Evolutionary conservation across 2,329 filamentous ascomycete genomes (phyloP), one percentile per base, ranked within the genome.

Genomic region (Anisogramma anomala): DNA sequence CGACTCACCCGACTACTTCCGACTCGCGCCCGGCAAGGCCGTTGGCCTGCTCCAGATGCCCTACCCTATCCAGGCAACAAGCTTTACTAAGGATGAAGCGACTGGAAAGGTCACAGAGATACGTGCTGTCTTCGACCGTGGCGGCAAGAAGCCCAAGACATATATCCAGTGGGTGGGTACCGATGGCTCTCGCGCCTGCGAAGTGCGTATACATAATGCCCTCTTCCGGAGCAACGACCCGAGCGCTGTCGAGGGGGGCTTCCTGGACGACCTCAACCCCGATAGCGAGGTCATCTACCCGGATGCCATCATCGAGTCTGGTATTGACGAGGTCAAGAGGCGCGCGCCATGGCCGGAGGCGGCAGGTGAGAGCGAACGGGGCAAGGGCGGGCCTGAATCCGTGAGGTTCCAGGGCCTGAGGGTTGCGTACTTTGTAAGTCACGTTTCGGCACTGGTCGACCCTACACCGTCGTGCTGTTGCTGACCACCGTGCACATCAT

Each of bases 391-490:
- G 1, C 74, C 76, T 18, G 84, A 85, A 62, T 82, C 72, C 41
- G 81, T 95, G 6, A 72, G 89, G 35, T 96, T 96, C 71, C 89
- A 96, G 68, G 89, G 79, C 2, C 79, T 94, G 71, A 74, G 89
- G 19, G 83, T 89, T 33, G 89, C 82, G 8, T 94, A 93, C 58
- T 91, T 91, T 64, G 70, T 73, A 46, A 68, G 69, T 65, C 6
- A 6, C 31, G n/a, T n/a, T n/a, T n/a, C n/a, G n/a, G n/a, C n/a
- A n/a, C n/a, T n/a, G n/a, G n/a, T n/a, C n/a, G n/a, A n/a, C n/a
- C n/a, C n/a, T n/a, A n/a, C n/a, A n/a, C n/a, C n/a, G n/a, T n/a
- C n/a, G n/a, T n/a, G n/a, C n/a, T n/a, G n/a, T 33, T 17, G 34
- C 36, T 35, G 22, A 36, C 14, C 26, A 20, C 3, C n/a, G 11